A percentile compares a stretch with the other conserved stretches of the same genome.
phyloP scores from a whole-genome alignment of 148 eudicot species.

The Fallopia convolvulus region DNA sequence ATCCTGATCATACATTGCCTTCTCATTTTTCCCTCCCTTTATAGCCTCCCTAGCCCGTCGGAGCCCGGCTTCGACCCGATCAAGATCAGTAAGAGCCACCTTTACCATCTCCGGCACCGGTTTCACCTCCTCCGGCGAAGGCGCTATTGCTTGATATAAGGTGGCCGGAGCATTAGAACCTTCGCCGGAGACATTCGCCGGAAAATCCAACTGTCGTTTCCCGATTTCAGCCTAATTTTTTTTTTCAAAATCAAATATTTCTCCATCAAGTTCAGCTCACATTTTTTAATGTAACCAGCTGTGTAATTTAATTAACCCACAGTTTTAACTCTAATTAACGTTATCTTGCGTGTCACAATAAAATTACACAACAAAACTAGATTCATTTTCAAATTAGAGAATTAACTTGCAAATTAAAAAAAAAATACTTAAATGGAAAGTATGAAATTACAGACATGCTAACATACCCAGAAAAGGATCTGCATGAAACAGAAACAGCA shows the following conservation, averaged over 20 bases:
- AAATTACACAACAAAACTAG: neutral
- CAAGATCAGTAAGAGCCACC: slow-evolving; percentile 28
- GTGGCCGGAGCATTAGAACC: slow-evolving; percentile 14
- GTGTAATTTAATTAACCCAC: neutral
- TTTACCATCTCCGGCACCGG: slow-evolving; percentile 12
- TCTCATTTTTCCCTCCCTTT: slow-evolving; percentile 26
- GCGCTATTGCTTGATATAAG: slow-evolving; percentile 14
- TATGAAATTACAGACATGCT: slow-evolving; percentile 1
- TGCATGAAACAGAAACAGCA: slow-evolving; percentile 7
- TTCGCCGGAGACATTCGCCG: slow-evolving; percentile 13
- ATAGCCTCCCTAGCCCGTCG: slow-evolving; percentile 47
- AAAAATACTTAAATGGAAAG: neutral
- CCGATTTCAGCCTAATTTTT: neutral
- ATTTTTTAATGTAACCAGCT: slow-evolving; percentile 1
- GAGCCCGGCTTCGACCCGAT: slow-evolving; percentile 43
- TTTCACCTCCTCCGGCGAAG: slow-evolving; percentile 6
- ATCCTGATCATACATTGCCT: slow-evolving; percentile 32
- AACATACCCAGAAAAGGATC: neutral
- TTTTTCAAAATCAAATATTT: neutral
- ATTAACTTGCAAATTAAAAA: neutral
- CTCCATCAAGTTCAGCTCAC: neutral
- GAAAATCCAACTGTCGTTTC: neutral
- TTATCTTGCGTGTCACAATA: neutral
- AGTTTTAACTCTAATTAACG: neutral
- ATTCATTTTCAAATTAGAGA: neutral